Evolutionary conservation across 441 rosid genomes (phyloP).

Genomic region (Euphorbia neoarborescens): DNA sequence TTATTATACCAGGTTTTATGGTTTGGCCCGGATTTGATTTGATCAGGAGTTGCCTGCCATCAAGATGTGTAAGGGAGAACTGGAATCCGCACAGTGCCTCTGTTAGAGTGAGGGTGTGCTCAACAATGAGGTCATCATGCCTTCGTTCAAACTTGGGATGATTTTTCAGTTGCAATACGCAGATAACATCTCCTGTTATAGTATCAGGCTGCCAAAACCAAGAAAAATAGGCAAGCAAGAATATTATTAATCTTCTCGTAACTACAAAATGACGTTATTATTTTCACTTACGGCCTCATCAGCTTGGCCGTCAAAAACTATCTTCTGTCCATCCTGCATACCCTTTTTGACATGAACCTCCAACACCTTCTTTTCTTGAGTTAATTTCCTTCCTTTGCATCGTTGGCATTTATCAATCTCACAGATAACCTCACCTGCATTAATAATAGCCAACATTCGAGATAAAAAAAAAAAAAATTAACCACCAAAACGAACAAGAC

Average conservation of each 20-base stretch:
- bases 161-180: conserved; percentile 69
- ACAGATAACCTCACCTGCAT: conserved; percentile 49
- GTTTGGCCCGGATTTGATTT: conserved; percentile 65
- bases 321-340: conserved; percentile 61
- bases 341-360: conserved; percentile 68
- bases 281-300: conserved; percentile 59
- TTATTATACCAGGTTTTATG: conserved; percentile 49
- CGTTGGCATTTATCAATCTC: conserved; percentile 52
- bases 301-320: conserved; percentile 64
- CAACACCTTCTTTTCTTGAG: conserved; percentile 55
- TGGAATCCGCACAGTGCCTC: conserved; percentile 80
- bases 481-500: background rate
- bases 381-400: conserved; percentile 62
- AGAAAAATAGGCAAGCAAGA: background rate
- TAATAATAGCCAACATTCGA: background rate
- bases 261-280: background rate
- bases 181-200: conserved; percentile 60
- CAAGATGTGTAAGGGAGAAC: conserved; percentile 58
- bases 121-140: conserved; percentile 61
- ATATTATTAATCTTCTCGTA: background rate
- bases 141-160: conserved; percentile 62
- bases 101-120: conserved; percentile 43
- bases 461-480: background rate
- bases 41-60: conserved; percentile 63
- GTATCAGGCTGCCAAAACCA: conserved; percentile 59